Percentiles rank a stretch among this genome's conserved stretches.
Conservation (phyloP, 2,329 filamentous ascomycete genomes). For the Fusarium oxysporum region DNA sequence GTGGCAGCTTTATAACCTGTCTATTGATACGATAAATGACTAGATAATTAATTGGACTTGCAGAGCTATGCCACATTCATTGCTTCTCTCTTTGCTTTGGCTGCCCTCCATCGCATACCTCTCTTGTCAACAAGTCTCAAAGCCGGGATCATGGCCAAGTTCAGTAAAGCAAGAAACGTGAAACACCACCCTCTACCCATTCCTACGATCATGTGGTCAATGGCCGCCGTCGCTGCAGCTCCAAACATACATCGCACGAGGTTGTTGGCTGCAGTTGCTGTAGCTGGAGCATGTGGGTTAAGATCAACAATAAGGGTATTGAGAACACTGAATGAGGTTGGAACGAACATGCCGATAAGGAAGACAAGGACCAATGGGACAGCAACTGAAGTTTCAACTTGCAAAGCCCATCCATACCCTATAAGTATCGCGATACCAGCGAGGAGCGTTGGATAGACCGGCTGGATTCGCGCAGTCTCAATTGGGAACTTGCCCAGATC, state of each 20-base stretch:
- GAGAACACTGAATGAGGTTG: slow-evolving; percentile 72
- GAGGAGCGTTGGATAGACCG: slow-evolving; percentile 65
- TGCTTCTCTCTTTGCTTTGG: slow-evolving; percentile 56
- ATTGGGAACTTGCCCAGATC: slow-evolving; percentile 65
- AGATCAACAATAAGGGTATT: slow-evolving; percentile 73
- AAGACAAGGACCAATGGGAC: slow-evolving; percentile 68
- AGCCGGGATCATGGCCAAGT: slow-evolving; percentile 60
- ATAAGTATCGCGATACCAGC: slow-evolving; percentile 65
- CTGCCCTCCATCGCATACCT: slow-evolving; percentile 64
- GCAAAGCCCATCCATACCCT: slow-evolving; percentile 68
- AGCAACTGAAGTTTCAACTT: slow-evolving; percentile 63
- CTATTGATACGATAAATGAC: slow-evolving; percentile 15
- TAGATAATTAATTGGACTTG: not conserved
- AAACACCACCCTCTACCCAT: slow-evolving; percentile 74
- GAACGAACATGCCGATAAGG: slow-evolving; percentile 67
- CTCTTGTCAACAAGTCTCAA: slow-evolving; percentile 62
- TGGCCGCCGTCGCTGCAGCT: slow-evolving; percentile 68
- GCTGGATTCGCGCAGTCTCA: slow-evolving; percentile 65
- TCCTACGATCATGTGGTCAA: slow-evolving; percentile 66
- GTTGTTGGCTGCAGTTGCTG: slow-evolving; percentile 73
- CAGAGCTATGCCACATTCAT: slow-evolving; percentile 8
- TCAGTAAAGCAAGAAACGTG: slow-evolving; percentile 66
- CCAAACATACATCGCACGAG: slow-evolving; percentile 71
- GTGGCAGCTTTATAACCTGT: slow-evolving; percentile 67
- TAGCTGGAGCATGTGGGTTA: slow-evolving; percentile 69